Evolutionary conservation across 2,329 filamentous ascomycete species (phyloP), one percentile per base, ranked within the genome.

Genomic region (Arthrobotrys entomopaga): DNA sequence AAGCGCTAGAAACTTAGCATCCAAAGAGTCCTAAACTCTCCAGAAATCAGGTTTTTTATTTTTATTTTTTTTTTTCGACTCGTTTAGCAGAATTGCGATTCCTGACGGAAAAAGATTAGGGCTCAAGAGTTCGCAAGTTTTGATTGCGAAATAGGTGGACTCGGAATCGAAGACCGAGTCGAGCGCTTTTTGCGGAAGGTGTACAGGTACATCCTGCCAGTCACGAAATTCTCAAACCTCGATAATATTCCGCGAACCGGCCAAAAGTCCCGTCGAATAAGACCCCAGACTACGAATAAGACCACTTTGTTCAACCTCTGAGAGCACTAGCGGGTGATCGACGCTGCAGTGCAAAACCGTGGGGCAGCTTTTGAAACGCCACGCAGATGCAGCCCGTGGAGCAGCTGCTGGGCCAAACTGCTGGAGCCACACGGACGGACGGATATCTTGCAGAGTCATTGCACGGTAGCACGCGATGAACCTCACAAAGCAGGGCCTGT

Each of bases 251-350:
- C 29, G 26, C 26, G 26, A 29, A 29, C 53, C 54, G 64, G 64
- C 53, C 29, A 24, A 42, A 53, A 19, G 34, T 38, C 22, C 56
- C 65, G 65, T 60, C 56, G 56, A 60, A 20, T 57, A 11, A 34
- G 42, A 8, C 6, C 20, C n/a, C n/a, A n/a, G n/a, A n/a, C n/a
- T n/a, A n/a, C 56, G 56, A 60, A 20, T 57, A 11, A 34, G 42
- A 8, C 6, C 20, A 29, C 40, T 38, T 58, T n/a, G 24, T 43
- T 49, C 26, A 58, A 57, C 46, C 19, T 19, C 42, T 71, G 58
- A 71, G 58, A 71, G 48, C 54, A 73, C 69, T 61, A 73, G 46
- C 69, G 69, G 69, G 69, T 73, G 69, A 73, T 73, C 69, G 60
- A 65, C 69, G 58, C 61, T 73, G 69, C 61, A 73, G 53, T 38